Evolutionary conservation across 805 yeast genomes (phyloP).

Genomic region (Yarrowia sp.): DNA sequence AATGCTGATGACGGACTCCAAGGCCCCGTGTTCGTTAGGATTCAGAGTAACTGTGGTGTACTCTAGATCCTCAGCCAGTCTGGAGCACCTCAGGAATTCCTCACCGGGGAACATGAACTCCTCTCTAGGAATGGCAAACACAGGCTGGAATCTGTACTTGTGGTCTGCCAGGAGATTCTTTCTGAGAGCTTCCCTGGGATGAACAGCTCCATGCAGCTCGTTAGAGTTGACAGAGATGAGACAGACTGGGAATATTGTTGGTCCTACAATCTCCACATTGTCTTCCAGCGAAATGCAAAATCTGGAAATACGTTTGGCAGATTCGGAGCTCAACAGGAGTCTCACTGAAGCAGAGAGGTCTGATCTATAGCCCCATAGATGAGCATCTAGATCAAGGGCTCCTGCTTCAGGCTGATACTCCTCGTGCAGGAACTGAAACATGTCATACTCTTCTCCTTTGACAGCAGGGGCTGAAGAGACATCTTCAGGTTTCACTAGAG

Average conservation of each 20-base stretch:
- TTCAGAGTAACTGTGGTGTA: neutral
- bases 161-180: slow-evolving; percentile 13
- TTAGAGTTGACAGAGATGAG: slow-evolving; percentile 6
- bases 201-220: slow-evolving; percentile 11
- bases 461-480: neutral
- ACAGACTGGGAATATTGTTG: slow-evolving; percentile 18
- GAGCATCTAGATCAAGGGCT: neutral
- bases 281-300: slow-evolving; percentile 27
- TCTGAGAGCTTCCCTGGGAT: neutral
- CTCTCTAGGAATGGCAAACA: slow-evolving; percentile 21
- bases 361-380: slow-evolving; percentile 8
- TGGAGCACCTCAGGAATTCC: slow-evolving; percentile 2
- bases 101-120: slow-evolving; percentile 34
- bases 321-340: slow-evolving; percentile 24
- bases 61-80: slow-evolving; percentile 10
- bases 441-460: slow-evolving; percentile 5
- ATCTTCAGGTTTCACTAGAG: neutral
- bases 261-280: neutral
- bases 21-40: slow-evolving; percentile 10
- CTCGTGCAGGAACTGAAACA: slow-evolving; percentile 21
- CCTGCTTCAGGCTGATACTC: slow-evolving; percentile 17
- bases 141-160: slow-evolving; percentile 22
- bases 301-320: slow-evolving; percentile 14
- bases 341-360: slow-evolving; percentile 4
- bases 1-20: slow-evolving; percentile 9